Conservation (phyloP, 2,329 filamentous ascomycete genomes). For the Akanthomyces lecanii region DNA sequence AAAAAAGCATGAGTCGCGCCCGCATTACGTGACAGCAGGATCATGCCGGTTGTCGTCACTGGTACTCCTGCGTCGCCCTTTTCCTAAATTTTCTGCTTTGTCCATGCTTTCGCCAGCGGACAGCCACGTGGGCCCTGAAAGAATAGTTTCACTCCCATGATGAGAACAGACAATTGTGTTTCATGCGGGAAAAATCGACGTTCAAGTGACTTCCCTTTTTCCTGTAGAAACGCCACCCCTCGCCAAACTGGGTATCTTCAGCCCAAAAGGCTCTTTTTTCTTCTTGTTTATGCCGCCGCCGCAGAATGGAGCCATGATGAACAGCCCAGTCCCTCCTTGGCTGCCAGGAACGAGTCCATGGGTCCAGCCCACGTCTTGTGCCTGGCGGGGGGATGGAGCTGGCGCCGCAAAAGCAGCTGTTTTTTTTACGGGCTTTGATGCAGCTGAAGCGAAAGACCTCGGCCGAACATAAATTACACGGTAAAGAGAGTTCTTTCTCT, state of each 20-base stretch:
- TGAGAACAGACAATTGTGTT: conserved; percentile 3
- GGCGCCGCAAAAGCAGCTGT: background rate
- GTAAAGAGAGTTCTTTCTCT: background rate
- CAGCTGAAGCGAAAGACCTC: background rate
- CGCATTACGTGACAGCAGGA: background rate
- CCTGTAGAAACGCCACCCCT: background rate
- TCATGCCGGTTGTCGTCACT: background rate
- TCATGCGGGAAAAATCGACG: background rate
- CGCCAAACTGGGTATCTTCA: background rate
- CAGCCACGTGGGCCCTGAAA: background rate
- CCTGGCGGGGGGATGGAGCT: background rate
- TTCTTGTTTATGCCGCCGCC: background rate
- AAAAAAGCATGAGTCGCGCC: background rate
- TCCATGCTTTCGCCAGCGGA: background rate
- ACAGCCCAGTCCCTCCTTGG: background rate
- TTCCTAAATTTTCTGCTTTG: background rate
- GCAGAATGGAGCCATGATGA: background rate
- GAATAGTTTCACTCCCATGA: background rate
- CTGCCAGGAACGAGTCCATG: background rate
- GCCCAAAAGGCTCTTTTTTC: background rate
- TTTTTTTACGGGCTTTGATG: background rate
- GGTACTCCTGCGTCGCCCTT: background rate
- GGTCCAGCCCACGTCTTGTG: background rate
- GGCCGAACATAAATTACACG: background rate
- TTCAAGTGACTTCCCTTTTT: background rate